Evolutionary conservation across 352 stramenopile genomes (phyloP).

Genomic region (Phytophthora hibernalis): DNA sequence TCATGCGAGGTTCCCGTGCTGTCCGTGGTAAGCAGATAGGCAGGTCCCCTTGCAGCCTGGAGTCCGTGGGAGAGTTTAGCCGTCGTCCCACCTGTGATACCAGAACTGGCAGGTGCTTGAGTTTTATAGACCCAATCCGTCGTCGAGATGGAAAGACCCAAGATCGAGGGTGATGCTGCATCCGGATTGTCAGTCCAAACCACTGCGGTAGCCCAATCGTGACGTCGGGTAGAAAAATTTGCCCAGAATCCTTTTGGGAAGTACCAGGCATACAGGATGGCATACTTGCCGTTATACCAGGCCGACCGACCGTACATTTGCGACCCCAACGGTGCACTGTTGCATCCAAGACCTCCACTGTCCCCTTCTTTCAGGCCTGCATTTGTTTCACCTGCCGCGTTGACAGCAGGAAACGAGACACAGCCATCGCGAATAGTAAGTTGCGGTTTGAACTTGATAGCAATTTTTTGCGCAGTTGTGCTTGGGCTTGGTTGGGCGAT

Average conservation of each 20-base stretch:
- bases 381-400: constrained; percentile 13
- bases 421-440: constrained; percentile 15
- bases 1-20: not conserved
- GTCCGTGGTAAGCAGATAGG: constrained; percentile 15
- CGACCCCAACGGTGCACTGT: constrained; percentile 10
- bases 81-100: constrained; percentile 13
- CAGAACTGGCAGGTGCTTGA: constrained; percentile 2
- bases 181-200: constrained; percentile 26
- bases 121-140: constrained; percentile 16
- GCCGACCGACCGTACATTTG: constrained; percentile 24
- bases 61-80: constrained; percentile 11
- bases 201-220: constrained; percentile 24
- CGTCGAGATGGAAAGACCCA: constrained; percentile 19
- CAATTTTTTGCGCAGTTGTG: constrained; percentile 8
- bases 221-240: constrained; percentile 3
- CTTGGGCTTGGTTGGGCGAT: constrained; percentile 10
- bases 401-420: constrained; percentile 15
- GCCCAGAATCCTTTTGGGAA: constrained; percentile 27
- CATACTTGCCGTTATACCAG: constrained; percentile 20
- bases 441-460: constrained; percentile 22
- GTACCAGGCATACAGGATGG: constrained; percentile 31
- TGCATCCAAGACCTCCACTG: constrained; percentile 2
- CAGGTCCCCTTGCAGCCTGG: constrained; percentile 5
- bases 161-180: not conserved
- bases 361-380: constrained; percentile 10